Base-by-base conservation (phyloP, 1,139 yeast species). In the Candida sanyaensis region DNA sequence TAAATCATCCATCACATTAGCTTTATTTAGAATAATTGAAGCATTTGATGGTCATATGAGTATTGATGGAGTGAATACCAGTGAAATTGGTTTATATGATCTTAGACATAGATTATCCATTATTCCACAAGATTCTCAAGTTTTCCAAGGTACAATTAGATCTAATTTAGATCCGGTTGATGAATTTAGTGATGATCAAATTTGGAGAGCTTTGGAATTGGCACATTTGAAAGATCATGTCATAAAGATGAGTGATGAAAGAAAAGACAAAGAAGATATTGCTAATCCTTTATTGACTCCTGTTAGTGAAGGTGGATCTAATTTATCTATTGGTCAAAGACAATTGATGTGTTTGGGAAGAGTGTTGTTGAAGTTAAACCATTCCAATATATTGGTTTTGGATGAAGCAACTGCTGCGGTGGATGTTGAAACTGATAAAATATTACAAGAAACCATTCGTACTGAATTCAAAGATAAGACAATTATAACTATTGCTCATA, bases 351-450 rank as follows among this genome's bases (percentile, higher is more conserved):
- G 72, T 50, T 62, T 71, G 37, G 74, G 74, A 1, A 59, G 76
- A 53, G 71, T 74, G 0, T 61, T 71, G 37, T 47, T 53, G 28
- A 42, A 97, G 90, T 73, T 92, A 57, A 68, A 68, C 41, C 61
- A 63, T 28, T 63, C 72, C 0, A 66, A 61, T 41, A 63, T 71
- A 23, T 61, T 71, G 43, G 63, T 71, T 37, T 58, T 70, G 41
- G 99, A 93, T 66, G 99, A 93, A 69, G 98, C 98, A 11, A 92
- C 98, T 4, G 97, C 98, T 2, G 96, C 97, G 2, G 97, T 93
- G 44, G 99, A 93, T 67, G 97, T 91, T 30, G 96, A 91, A 62
- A 93, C 99, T 1, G 99, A 93, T 66, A 74, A 85, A 57, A 79
- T 91, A 41, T 77, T 92, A 45, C 98, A 92, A 69, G 84, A 86